Evolutionary conservation across 2,329 filamentous ascomycete genomes (phyloP).

Genomic region (Parasarocladium wereldwijsianum): DNA sequence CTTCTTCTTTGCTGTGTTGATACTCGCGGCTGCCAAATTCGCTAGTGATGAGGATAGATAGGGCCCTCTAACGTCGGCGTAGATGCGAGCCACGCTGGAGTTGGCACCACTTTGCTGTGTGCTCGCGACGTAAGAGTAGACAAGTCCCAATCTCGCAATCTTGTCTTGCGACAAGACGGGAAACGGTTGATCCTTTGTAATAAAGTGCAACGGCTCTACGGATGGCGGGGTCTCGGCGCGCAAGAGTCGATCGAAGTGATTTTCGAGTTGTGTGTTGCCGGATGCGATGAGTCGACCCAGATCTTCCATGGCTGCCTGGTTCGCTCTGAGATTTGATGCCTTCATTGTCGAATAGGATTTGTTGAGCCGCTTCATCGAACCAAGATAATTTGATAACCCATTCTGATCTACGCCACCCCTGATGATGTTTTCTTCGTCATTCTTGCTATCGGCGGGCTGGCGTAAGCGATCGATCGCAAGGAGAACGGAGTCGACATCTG

Average conservation of each 20-base stretch:
- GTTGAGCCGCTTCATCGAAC: conserved; percentile 77
- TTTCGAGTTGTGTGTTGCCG: conserved; percentile 72
- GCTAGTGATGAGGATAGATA: conserved; percentile 73
- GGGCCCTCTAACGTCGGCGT: conserved; percentile 71
- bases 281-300: conserved; percentile 62
- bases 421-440: conserved; percentile 83
- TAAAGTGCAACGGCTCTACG: conserved; percentile 80
- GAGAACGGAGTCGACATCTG: conserved; percentile 75
- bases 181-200: conserved; percentile 80
- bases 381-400: conserved; percentile 72
- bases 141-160: conserved; percentile 59
- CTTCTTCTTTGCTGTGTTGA: conserved; percentile 72
- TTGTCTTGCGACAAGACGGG: conserved; percentile 67
- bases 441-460: conserved; percentile 85
- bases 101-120: conserved; percentile 40
- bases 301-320: conserved; percentile 76
- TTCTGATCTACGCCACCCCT: conserved; percentile 72
- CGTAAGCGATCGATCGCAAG: conserved; percentile 77
- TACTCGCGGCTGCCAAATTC: conserved; percentile 75
- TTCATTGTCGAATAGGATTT: conserved; percentile 75
- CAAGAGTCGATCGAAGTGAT: conserved; percentile 66
- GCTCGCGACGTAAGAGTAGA: conserved; percentile 63
- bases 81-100: conserved; percentile 64
- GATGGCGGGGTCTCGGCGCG: conserved; percentile 60
- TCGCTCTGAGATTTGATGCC: conserved; percentile 79